These are phyloP conservation scores for Ophiobolus disseminans DNA, from an alignment of 2,329 filamentous ascomycete species.

Conservation along the genomic window DNA sequence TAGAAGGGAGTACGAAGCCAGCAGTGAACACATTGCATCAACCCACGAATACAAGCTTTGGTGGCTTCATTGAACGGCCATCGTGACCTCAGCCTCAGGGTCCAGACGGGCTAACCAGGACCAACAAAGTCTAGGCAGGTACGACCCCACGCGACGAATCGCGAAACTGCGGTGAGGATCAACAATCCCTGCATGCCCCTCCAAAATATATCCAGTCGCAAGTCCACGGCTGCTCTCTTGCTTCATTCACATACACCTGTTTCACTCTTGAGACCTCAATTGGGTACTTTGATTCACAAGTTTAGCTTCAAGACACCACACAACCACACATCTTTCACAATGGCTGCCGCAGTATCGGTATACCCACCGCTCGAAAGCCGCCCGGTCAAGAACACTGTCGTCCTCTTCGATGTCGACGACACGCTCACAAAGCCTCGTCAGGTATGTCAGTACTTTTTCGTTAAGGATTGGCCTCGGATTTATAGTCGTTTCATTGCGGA, in stretches of 20 bases:
- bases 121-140: constrained; percentile 17
- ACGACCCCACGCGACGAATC: constrained; percentile 25
- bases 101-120: constrained; percentile 10
- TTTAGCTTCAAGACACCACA: too few relatives aligned
- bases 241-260: constrained; percentile 5
- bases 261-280: background rate
- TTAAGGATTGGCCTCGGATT: background rate
- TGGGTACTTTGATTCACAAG: background rate
- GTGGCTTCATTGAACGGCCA: constrained; percentile 10
- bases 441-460: constrained; percentile 54
- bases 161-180: constrained; percentile 30
- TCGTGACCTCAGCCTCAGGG: constrained; percentile 14
- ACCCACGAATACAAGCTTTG: constrained; percentile 4
- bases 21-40: constrained; percentile 11
- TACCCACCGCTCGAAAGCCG: constrained; percentile 82
- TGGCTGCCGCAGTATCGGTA: constrained; percentile 53
- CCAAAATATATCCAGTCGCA: constrained; percentile 22
- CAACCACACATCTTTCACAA: constrained; percentile 21
- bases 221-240: constrained; percentile 17
- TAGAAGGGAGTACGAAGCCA: background rate
- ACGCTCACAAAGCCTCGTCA: constrained; percentile 84
- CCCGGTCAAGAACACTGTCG: constrained; percentile 89
- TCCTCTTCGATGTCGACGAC: constrained; percentile 94
- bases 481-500: background rate
- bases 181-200: constrained; percentile 28